Percentiles rank a stretch among this genome's conserved stretches.
Conservation (phyloP, 2,329 filamentous ascomycete species). For the Setomelanomma holmii region DNA sequence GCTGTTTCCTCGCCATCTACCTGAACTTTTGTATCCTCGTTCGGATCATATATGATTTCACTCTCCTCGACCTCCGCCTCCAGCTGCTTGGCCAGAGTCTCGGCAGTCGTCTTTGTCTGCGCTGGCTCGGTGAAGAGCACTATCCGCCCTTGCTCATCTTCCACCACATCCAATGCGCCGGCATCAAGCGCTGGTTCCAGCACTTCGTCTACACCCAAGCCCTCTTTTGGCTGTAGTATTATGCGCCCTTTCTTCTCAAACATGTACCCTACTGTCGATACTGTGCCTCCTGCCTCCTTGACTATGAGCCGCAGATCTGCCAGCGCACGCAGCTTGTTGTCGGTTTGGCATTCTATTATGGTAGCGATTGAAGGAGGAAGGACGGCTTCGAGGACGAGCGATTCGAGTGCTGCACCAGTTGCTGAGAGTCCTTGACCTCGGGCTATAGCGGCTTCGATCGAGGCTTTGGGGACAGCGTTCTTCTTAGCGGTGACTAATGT, state of each 20-base stretch:
- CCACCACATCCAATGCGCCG: constrained; percentile 76
- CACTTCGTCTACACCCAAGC: constrained; percentile 69
- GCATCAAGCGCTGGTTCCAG: constrained; percentile 85
- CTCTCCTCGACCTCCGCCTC: constrained; percentile 73
- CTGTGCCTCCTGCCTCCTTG: constrained; percentile 73
- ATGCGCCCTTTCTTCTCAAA: constrained; percentile 83
- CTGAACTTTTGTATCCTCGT: constrained; percentile 76
- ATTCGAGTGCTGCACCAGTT: constrained; percentile 77
- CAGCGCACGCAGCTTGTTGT: constrained; percentile 76
- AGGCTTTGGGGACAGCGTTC: constrained; percentile 80
- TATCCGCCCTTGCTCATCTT: constrained; percentile 72
- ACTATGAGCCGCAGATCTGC: constrained; percentile 75
- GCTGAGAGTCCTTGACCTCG: constrained; percentile 85
- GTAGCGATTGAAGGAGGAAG: constrained; percentile 75
- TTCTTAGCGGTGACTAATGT: constrained; percentile 82
- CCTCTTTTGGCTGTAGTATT: constrained; percentile 68
- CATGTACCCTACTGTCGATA: constrained; percentile 79
- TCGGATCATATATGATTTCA: constrained; percentile 86
- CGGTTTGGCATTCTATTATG: constrained; percentile 85
- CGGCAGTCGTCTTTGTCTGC: constrained; percentile 68
- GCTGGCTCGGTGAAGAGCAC: constrained; percentile 74
- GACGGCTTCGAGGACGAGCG: constrained; percentile 79
- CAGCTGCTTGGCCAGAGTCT: constrained; percentile 68
- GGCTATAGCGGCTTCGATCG: constrained; percentile 85
- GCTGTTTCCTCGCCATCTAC: constrained; percentile 65